Evolutionary conservation across 2,329 filamentous ascomycete genomes (phyloP).

Genomic region (Xylariaceae sp.): DNA sequence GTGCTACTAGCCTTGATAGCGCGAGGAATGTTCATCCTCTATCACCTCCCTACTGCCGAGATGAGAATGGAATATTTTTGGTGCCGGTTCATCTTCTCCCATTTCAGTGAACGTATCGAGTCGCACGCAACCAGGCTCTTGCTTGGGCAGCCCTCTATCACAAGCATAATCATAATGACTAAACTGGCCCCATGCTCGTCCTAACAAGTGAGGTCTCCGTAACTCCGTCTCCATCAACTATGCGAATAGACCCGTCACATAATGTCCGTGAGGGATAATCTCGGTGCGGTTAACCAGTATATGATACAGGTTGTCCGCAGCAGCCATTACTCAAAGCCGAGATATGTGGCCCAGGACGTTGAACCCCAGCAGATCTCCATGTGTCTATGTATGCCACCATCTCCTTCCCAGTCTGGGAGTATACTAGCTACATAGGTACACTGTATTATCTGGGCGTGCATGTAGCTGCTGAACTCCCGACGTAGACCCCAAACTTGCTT

Average conservation of each 20-base stretch:
- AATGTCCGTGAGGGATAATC: conserved; percentile 9
- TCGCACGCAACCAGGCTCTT: not conserved
- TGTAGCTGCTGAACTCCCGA: too few species aligned
- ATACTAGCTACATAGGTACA: conserved; percentile 21
- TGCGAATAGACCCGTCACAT: conserved; percentile 17
- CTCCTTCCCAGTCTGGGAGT: conserved; percentile 32
- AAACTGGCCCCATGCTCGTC: conserved; percentile 10
- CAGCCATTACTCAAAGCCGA: not conserved
- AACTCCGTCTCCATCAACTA: conserved; percentile 10
- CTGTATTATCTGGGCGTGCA: too few species aligned
- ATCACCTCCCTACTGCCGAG: too few species aligned
- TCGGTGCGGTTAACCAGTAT: conserved; percentile 11
- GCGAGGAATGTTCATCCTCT: too few species aligned
- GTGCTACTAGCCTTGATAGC: too few species aligned
- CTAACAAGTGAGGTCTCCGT: not conserved
- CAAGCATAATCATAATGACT: conserved; percentile 2
- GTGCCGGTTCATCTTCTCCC: conserved; percentile 6
- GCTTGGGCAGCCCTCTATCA: not conserved
- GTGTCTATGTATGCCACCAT: conserved; percentile 21
- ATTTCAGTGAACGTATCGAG: conserved; percentile 5
- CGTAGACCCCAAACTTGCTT: conserved; percentile 26
- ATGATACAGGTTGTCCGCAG: conserved; percentile 13
- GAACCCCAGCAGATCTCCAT: conserved; percentile 30
- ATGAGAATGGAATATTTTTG: not conserved
- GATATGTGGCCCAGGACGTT: conserved; percentile 23